Percentiles rank a stretch among this genome's conserved stretches.
Conservation (phyloP, 2,329 filamentous ascomycete species). For the Nannizziopsis barbatae region DNA sequence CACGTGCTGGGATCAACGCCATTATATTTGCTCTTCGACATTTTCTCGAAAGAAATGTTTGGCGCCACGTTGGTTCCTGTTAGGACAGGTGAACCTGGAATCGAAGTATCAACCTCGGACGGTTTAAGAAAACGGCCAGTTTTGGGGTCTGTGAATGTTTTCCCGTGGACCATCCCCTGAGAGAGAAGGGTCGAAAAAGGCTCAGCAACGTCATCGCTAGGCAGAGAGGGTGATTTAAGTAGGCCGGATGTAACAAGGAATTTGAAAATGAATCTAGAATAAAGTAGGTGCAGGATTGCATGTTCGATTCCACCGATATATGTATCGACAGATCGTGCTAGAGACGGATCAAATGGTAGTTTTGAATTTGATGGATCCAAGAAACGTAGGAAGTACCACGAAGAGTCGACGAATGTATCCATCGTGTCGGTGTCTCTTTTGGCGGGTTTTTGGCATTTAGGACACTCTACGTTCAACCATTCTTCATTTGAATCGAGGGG, state of each 20-base stretch:
- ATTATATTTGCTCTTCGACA: constrained; percentile 92
- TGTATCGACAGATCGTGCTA: constrained; percentile 63
- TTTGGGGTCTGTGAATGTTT: constrained; percentile 63
- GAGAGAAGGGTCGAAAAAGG: constrained; percentile 75
- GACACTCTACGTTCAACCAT: constrained; percentile 67
- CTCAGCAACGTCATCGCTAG: constrained; percentile 43
- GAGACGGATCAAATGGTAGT: constrained; percentile 48
- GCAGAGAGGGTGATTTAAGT: constrained; percentile 2
- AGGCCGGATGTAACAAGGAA: constrained; percentile 52
- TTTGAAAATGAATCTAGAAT: constrained; percentile 83
- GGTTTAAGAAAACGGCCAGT: constrained; percentile 68
- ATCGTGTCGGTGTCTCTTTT: constrained; percentile 85
- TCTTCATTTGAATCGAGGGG: constrained; percentile 59
- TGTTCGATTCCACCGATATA: constrained; percentile 87
- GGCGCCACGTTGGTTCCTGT: constrained; percentile 48
- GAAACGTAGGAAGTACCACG: constrained; percentile 67
- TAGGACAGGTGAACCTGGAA: constrained; percentile 49
- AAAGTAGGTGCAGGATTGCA: constrained; percentile 79
- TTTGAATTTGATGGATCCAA: constrained; percentile 56
- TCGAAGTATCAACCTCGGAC: constrained; percentile 57
- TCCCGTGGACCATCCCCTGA: constrained; percentile 88
- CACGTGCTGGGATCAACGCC: constrained; percentile 69
- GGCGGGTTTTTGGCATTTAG: constrained; percentile 55
- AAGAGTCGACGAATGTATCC: constrained; percentile 93
- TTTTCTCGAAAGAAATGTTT: constrained; percentile 67